phyloP scores from a whole-genome alignment of 2,329 filamentous ascomycete species.

The Aspergillus thermomutatus region DNA sequence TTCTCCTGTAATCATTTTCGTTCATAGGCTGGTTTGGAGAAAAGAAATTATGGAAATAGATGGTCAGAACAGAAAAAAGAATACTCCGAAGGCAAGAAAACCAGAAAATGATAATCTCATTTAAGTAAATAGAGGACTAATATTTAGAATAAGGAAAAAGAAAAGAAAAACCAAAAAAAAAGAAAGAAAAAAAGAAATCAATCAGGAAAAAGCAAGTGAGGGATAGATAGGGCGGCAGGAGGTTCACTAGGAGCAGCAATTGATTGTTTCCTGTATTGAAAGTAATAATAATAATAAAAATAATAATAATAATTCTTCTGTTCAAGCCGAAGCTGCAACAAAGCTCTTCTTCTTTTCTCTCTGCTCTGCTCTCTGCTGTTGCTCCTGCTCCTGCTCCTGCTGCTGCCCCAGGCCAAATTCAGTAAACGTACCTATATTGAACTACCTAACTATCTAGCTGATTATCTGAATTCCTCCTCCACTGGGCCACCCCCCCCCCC shows the following conservation, averaged over 20 bases:
- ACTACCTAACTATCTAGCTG: neutral
- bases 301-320: neutral
- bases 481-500: neutral
- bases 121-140: neutral
- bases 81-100: neutral
- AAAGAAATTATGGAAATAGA: neutral
- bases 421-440: neutral
- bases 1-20: neutral
- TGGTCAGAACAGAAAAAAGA: neutral
- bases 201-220: neutral
- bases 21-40: neutral
- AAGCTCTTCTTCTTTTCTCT: neutral
- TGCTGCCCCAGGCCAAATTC: neutral
- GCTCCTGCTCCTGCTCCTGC: neutral
- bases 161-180: neutral
- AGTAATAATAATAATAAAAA: constrained; percentile 4
- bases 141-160: neutral
- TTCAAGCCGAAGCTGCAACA: neutral
- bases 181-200: neutral
- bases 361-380: neutral
- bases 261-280: neutral
- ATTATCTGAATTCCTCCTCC: neutral
- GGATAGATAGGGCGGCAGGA: constrained; percentile 1
- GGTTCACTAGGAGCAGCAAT: neutral
- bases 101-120: neutral